A percentile compares a stretch with the other conserved stretches of the same genome.
Conservation (phyloP, 83 land plant genomes). For the Larix sibirica region DNA sequence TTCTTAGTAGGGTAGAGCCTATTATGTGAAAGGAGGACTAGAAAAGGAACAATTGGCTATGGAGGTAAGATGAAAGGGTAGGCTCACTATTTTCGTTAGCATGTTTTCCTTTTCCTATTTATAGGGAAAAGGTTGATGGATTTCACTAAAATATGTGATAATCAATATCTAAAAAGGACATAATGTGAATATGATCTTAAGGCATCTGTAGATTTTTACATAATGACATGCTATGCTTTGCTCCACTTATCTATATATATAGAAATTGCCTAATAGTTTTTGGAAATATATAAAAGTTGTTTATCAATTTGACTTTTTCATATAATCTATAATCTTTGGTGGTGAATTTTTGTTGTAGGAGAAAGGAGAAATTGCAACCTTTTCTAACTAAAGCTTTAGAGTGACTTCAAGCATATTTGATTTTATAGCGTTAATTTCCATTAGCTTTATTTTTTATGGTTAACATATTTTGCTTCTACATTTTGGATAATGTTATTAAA, state of each 20-base stretch:
- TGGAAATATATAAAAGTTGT: background rate
- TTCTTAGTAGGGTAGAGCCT: constrained; percentile 77
- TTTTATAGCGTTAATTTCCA: too few species aligned
- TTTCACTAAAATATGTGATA: background rate
- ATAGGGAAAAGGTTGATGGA: background rate
- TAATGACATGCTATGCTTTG: constrained; percentile 18
- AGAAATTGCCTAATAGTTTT: background rate
- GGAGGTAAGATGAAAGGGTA: constrained; percentile 39
- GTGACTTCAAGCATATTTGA: constrained; percentile 31
- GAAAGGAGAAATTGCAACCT: constrained; percentile 28
- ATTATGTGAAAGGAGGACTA: constrained; percentile 57
- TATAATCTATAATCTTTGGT: background rate
- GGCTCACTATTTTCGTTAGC: too few species aligned
- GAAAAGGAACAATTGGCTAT: constrained; percentile 60
- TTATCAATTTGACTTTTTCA: background rate
- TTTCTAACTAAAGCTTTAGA: constrained; percentile 52
- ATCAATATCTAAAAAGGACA: constrained; percentile 63
- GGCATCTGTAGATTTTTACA: constrained; percentile 55
- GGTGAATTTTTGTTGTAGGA: constrained; percentile 31
- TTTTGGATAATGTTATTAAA: background rate
- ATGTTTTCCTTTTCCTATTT: too few species aligned
- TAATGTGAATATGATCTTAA: constrained; percentile 76
- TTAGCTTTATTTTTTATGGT: background rate
- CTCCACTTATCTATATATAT: background rate
- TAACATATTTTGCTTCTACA: background rate